Evolutionary conservation across 164 flowering plant species (phyloP).

Genomic region (Aristolochia fimbriata): DNA sequence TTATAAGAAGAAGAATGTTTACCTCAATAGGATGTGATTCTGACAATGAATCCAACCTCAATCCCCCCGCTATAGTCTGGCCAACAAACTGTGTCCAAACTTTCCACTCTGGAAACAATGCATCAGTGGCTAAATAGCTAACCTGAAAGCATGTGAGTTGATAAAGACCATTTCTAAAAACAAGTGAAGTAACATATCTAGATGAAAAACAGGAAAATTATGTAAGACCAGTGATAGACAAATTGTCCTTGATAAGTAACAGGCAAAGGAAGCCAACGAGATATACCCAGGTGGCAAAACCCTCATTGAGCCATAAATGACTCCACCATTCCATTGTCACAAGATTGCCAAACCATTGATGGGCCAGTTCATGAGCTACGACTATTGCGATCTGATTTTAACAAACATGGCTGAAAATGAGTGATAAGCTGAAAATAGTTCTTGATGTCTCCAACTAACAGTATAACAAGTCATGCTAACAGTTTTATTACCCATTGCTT

Average conservation of each 20-base stretch:
- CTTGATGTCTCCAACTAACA: neutral
- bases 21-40: constrained; percentile 99
- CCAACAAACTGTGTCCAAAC: constrained; percentile 97
- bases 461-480: neutral
- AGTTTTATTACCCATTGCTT: constrained; percentile 63
- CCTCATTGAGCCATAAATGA: constrained; percentile 97
- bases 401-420: neutral
- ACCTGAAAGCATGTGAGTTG: constrained; percentile 35
- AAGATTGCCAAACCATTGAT: constrained; percentile 99
- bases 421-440: no score
- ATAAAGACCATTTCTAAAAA: neutral
- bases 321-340: constrained; percentile 99
- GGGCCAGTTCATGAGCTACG: constrained; percentile 97
- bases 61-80: constrained; percentile 61
- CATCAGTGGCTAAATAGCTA: constrained; percentile 85
- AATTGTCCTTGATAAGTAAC: no score
- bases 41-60: constrained; percentile 76
- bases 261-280: constrained; percentile 2
- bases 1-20: neutral
- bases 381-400: constrained; percentile 67
- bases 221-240: neutral
- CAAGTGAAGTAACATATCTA: neutral
- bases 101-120: constrained; percentile 92
- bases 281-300: constrained; percentile 97
- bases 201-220: neutral